Evolutionary conservation across 1,284 basidiomycete genomes (phyloP).

Genomic region (Ceratobasidium papillatum): DNA sequence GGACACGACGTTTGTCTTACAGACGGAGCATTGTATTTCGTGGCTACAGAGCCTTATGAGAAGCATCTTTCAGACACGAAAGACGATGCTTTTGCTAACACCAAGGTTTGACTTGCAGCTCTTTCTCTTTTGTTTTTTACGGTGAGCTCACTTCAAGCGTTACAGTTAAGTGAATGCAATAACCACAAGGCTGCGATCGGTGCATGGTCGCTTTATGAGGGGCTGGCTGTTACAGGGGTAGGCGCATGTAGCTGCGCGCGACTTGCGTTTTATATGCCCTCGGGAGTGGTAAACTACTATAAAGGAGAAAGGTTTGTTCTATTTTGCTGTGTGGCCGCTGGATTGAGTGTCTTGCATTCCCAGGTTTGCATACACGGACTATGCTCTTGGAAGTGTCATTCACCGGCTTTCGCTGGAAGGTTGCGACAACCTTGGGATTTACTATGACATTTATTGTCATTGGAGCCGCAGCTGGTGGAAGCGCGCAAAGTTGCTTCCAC

Average conservation of each 20-base stretch:
- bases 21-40: not conserved
- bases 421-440: not conserved
- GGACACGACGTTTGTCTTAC: not conserved
- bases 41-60: not conserved
- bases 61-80: not conserved
- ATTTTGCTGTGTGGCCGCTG: too few species aligned
- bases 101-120: not conserved
- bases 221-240: not conserved
- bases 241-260: not conserved
- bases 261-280: not conserved
- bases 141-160: not conserved
- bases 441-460: slow-evolving; percentile 28
- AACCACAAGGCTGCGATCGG: not conserved
- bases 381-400: not conserved
- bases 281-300: not conserved
- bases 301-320: not conserved
- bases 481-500: not conserved
- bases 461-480: not conserved
- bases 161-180: not conserved
- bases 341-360: too few species aligned
- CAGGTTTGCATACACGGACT: slow-evolving; percentile 20
- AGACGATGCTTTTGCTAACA: not conserved
- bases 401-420: not conserved
- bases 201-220: not conserved
- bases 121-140: too few species aligned